Percentiles rank a stretch among this genome's conserved stretches.
phyloP scores from a whole-genome alignment of 495 filamentous ascomycete species.

The Rhizodiscina lignyota region DNA sequence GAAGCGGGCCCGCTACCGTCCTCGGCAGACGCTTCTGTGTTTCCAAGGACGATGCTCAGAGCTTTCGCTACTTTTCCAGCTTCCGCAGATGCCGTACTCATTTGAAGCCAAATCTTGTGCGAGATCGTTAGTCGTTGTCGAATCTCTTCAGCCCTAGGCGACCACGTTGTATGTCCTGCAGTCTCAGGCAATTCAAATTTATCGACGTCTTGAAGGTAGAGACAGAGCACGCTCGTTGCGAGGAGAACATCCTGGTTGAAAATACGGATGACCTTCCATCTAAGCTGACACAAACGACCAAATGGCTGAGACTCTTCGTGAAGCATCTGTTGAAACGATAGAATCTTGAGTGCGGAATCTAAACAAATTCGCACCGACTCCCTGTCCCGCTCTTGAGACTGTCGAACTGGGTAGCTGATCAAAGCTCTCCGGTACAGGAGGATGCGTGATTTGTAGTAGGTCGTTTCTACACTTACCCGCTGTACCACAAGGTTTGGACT shows the following conservation, averaged over 20 bases:
- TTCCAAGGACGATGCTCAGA: slow-evolving; percentile 9
- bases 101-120: slow-evolving; percentile 9
- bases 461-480: slow-evolving; percentile 6
- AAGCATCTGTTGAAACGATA: slow-evolving; percentile 1
- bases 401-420: too few relatives aligned
- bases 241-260: slow-evolving; percentile 1
- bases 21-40: slow-evolving; percentile 5
- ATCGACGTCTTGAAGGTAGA: slow-evolving; percentile 40
- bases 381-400: background rate
- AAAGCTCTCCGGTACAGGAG: slow-evolving; percentile 1
- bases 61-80: slow-evolving; percentile 7
- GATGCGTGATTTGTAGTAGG: slow-evolving; percentile 3
- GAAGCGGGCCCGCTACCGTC: too few relatives aligned
- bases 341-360: slow-evolving; percentile 1
- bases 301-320: background rate
- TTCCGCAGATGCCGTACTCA: slow-evolving; percentile 7
- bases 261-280: background rate
- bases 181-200: too few relatives aligned
- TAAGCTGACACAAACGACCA: background rate
- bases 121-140: slow-evolving; percentile 4
- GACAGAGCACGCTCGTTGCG: slow-evolving; percentile 20
- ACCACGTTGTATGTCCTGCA: background rate
- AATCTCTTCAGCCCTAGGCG: slow-evolving; percentile 2
- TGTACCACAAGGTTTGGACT: slow-evolving; percentile 5
- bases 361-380: background rate